These are phyloP conservation scores for Delonix regia DNA, from an alignment of 306 rosid species.

Conservation along the genomic window DNA sequence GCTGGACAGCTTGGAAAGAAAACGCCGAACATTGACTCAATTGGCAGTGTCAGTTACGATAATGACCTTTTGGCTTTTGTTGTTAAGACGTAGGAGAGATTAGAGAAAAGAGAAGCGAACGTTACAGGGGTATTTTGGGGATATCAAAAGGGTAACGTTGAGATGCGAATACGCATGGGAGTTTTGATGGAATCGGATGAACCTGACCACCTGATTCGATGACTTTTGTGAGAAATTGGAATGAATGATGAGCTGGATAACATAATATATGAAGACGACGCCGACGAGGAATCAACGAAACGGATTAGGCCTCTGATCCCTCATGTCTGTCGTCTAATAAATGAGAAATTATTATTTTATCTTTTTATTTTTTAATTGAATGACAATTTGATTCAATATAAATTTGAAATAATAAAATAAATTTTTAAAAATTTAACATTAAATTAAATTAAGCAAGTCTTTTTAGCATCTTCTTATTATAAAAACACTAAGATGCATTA, in stretches of 20 bases:
- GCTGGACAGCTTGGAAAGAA: not conserved
- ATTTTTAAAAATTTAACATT: no score
- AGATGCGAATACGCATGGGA: not conserved
- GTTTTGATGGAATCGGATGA: not conserved
- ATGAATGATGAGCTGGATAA: slow-evolving; percentile 36
- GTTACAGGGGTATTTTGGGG: slow-evolving; percentile 54
- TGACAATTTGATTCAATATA: no score
- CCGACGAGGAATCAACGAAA: not conserved
- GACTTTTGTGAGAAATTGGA: not conserved
- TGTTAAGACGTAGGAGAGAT: slow-evolving; percentile 11
- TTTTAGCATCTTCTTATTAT: no score
- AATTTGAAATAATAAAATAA: no score
- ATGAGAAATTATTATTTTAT: no score
- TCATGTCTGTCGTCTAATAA: no score
- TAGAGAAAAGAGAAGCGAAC: slow-evolving; percentile 1
- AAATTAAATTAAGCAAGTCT: no score
- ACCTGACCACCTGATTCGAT: slow-evolving; percentile 41
- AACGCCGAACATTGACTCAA: not conserved
- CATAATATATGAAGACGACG: not conserved
- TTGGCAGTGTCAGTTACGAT: slow-evolving; percentile 23
- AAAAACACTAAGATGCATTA: no score
- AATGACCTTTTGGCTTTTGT: slow-evolving; percentile 35
- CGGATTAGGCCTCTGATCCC: not conserved
- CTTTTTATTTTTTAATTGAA: no score
- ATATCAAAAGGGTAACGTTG: not conserved